A percentile compares a stretch with the other conserved stretches of the same genome.
Evolutionary conservation across 495 filamentous ascomycete species (phyloP).

Genomic region (Penicillium macrosclerotiorum): DNA sequence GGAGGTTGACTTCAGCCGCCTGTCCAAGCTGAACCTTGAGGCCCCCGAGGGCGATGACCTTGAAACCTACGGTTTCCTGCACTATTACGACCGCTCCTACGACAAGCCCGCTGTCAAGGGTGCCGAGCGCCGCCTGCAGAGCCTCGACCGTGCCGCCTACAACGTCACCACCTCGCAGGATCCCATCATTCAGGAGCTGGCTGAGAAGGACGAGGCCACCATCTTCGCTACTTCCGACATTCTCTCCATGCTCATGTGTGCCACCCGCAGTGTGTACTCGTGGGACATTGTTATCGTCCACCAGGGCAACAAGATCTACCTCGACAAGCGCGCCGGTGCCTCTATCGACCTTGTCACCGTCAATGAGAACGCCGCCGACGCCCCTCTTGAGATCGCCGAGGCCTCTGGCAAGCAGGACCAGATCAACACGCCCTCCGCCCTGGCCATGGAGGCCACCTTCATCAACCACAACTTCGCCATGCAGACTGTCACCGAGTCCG

Average conservation of each 20-base stretch:
- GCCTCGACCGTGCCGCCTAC: conserved; percentile 91
- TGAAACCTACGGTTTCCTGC: conserved; percentile 91
- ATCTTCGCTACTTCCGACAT: conserved; percentile 97
- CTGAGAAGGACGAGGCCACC: conserved; percentile 94
- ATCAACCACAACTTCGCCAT: conserved; percentile 99
- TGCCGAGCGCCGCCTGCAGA: conserved; percentile 77
- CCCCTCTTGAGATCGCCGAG: conserved; percentile 85
- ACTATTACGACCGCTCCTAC: conserved; percentile 94
- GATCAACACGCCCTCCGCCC: conserved; percentile 86
- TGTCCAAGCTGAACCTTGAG: conserved; percentile 92
- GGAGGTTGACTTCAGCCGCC: conserved; percentile 96
- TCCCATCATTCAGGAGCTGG: conserved; percentile 93
- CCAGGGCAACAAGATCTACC: conserved; percentile 92
- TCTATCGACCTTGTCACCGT: conserved; percentile 96
- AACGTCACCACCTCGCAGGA: conserved; percentile 96
- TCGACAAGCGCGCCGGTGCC: conserved; percentile 94
- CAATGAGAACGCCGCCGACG: conserved; percentile 98
- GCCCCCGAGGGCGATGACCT: conserved; percentile 92
- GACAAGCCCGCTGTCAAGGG: conserved; percentile 90
- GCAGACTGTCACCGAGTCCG: conserved; percentile 83
- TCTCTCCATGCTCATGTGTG: conserved; percentile 98
- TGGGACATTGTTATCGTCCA: conserved; percentile 94
- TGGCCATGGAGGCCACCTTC: conserved; percentile 95
- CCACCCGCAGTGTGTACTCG: conserved; percentile 89
- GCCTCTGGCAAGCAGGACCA: conserved; percentile 77